phyloP scores from a whole-genome alignment of 2,329 filamentous ascomycete genomes.

The Hymenoscyphus linearis region DNA sequence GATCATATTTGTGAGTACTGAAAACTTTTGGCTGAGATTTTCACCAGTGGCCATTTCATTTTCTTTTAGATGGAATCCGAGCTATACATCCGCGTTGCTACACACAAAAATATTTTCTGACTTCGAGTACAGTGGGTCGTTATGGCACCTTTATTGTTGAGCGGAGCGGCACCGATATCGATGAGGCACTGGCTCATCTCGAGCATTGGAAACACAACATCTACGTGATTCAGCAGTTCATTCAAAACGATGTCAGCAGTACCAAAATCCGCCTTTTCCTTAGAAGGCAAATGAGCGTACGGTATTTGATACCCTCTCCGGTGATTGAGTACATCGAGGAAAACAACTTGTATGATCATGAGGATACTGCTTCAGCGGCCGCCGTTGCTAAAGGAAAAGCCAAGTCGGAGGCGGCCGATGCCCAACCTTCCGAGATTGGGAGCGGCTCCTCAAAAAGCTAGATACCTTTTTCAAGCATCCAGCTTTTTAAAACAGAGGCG shows the following conservation, averaged over 20 bases:
- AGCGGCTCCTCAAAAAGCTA: conserved; percentile 16
- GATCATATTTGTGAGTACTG: conserved; percentile 60
- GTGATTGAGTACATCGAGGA: conserved; percentile 72
- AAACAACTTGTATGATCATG: conserved; percentile 58
- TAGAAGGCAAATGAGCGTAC: conserved; percentile 74
- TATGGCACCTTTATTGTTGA: conserved; percentile 86
- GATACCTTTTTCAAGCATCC: not conserved
- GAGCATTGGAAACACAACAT: conserved; percentile 74
- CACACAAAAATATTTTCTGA: not conserved
- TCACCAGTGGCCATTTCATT: not conserved
- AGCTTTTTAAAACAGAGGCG: not conserved
- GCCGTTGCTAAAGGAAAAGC: conserved; percentile 22
- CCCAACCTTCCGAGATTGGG: conserved; percentile 13
- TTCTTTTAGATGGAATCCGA: not conserved
- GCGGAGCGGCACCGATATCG: conserved; percentile 69
- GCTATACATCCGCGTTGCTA: not conserved
- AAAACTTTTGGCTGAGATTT: conserved; percentile 1
- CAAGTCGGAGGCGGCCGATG: conserved; percentile 18
- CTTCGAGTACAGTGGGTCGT: conserved; percentile 42
- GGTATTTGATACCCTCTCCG: conserved; percentile 67
- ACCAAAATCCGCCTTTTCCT: conserved; percentile 78
- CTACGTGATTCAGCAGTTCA: conserved; percentile 81
- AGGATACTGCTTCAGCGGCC: conserved; percentile 12
- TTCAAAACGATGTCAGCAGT: conserved; percentile 79
- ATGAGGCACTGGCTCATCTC: conserved; percentile 5